These are phyloP conservation scores for Triticum aestivum DNA, from an alignment of 176 grass and related monocot genomes.

Conservation along the genomic window DNA sequence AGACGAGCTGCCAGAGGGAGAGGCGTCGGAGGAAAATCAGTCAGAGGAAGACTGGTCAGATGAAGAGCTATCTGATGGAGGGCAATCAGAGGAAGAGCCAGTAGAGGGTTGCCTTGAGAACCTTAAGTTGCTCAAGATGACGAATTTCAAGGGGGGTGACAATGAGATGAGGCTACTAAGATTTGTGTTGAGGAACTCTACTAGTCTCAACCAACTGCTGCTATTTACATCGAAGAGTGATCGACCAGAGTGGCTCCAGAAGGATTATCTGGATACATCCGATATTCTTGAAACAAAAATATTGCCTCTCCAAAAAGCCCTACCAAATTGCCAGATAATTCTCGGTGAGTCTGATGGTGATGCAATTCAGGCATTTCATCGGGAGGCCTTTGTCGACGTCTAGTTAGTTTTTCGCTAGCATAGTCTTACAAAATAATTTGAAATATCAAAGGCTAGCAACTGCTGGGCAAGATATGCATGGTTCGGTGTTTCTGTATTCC, in stretches of 20 bases:
- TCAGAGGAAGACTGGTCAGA: not conserved
- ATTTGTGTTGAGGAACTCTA: slow-evolving; percentile 27
- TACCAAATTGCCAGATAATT: slow-evolving; percentile 1
- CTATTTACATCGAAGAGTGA: not conserved
- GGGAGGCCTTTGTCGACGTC: not conserved
- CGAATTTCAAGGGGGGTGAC: not conserved
- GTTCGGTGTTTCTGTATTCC: not conserved
- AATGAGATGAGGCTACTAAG: slow-evolving; percentile 7
- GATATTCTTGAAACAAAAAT: not conserved
- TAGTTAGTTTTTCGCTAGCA: not conserved
- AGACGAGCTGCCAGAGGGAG: too few relatives aligned
- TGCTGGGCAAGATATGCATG: not conserved
- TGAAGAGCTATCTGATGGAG: slow-evolving; percentile 8
- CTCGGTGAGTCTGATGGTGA: not conserved
- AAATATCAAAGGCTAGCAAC: not conserved
- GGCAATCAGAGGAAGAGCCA: not conserved
- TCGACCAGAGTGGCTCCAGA: not conserved
- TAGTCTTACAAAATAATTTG: not conserved
- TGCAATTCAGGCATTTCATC: slow-evolving; percentile 20
- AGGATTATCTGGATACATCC: not conserved
- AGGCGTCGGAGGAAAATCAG: not conserved
- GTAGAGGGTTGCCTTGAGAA: not conserved
- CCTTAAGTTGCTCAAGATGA: slow-evolving; percentile 15
- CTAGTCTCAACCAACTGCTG: not conserved
- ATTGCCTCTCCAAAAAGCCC: not conserved